Percentiles rank a stretch among this genome's conserved stretches.
phyloP scores from a whole-genome alignment of 768 basidiomycete species.

The Collybia sordida region DNA sequence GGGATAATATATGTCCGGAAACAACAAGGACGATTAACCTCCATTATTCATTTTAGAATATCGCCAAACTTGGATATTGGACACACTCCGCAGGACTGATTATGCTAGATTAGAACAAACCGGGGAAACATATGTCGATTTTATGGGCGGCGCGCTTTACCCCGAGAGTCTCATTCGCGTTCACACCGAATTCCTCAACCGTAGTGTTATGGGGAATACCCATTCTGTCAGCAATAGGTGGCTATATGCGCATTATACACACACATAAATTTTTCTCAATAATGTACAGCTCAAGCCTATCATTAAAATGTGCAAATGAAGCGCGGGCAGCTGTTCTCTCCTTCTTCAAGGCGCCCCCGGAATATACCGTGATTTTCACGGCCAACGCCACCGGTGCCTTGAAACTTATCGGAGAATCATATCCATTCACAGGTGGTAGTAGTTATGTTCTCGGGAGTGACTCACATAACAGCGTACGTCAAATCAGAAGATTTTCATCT shows the following conservation, averaged over 20 bases:
- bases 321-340: conserved; percentile 72
- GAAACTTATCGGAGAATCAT: conserved; percentile 81
- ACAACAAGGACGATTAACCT: no score
- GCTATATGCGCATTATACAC: conserved; percentile 31
- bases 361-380: conserved; percentile 82
- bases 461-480: conserved; percentile 75
- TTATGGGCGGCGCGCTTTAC: conserved; percentile 82
- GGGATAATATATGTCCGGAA: not conserved
- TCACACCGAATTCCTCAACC: conserved; percentile 67
- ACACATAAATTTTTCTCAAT: not conserved
- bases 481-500: not conserved
- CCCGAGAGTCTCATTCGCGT: conserved; percentile 75
- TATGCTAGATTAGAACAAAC: conserved; percentile 56
- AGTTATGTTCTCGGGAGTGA: conserved; percentile 70
- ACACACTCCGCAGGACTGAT: conserved; percentile 64
- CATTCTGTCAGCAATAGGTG: conserved; percentile 83
- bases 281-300: conserved; percentile 61
- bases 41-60: conserved; percentile 42
- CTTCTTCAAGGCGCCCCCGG: conserved; percentile 74
- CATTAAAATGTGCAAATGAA: conserved; percentile 62
- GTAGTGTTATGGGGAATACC: conserved; percentile 75
- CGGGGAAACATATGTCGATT: conserved; percentile 81
- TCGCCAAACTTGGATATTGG: conserved; percentile 67
- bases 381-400: conserved; percentile 77
- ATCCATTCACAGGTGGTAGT: conserved; percentile 62